Conservation (phyloP, 768 basidiomycete species). For the Suillus subaureus region DNA sequence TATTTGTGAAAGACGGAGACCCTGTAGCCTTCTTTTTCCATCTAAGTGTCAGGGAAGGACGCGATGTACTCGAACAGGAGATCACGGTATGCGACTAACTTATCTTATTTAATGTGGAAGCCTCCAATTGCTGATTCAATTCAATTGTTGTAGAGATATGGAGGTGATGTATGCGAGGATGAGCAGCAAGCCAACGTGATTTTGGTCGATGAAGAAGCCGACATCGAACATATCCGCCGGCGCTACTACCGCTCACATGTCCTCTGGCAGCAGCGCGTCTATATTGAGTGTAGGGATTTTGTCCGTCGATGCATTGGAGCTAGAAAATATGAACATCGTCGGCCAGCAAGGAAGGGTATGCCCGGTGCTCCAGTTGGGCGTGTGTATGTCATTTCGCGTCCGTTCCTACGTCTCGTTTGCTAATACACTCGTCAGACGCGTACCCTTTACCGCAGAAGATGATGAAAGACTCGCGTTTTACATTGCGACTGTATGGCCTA, state of each 20-base stretch:
- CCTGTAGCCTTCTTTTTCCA: slow-evolving; percentile 33
- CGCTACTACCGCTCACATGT: slow-evolving; percentile 27
- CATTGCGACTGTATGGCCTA: slow-evolving; percentile 49
- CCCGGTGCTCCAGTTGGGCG: slow-evolving; percentile 20
- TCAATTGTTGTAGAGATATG: slow-evolving; percentile 17
- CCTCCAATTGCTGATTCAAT: background rate
- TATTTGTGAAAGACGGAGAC: slow-evolving; percentile 26
- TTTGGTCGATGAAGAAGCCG: slow-evolving; percentile 31
- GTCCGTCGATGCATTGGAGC: slow-evolving; percentile 23
- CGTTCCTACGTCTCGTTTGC: background rate
- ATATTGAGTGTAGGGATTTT: slow-evolving; percentile 29
- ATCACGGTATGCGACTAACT: slow-evolving; percentile 21
- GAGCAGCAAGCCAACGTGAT: slow-evolving; percentile 27
- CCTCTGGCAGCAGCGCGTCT: slow-evolving; percentile 19
- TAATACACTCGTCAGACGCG: slow-evolving; percentile 19
- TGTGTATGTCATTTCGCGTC: slow-evolving; percentile 9
- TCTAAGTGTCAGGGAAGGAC: slow-evolving; percentile 26
- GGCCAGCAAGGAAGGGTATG: slow-evolving; percentile 18
- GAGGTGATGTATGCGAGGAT: slow-evolving; percentile 19
- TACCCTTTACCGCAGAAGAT: slow-evolving; percentile 42
- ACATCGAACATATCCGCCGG: slow-evolving; percentile 26
- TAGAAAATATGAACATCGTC: slow-evolving; percentile 17
- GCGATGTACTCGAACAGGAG: slow-evolving; percentile 17
- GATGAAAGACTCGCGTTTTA: slow-evolving; percentile 46
- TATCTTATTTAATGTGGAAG: background rate